Percentiles rank a stretch among this genome's conserved stretches.
Conservation (phyloP, 2,329 filamentous ascomycete genomes). For the Phoma sp. region DNA sequence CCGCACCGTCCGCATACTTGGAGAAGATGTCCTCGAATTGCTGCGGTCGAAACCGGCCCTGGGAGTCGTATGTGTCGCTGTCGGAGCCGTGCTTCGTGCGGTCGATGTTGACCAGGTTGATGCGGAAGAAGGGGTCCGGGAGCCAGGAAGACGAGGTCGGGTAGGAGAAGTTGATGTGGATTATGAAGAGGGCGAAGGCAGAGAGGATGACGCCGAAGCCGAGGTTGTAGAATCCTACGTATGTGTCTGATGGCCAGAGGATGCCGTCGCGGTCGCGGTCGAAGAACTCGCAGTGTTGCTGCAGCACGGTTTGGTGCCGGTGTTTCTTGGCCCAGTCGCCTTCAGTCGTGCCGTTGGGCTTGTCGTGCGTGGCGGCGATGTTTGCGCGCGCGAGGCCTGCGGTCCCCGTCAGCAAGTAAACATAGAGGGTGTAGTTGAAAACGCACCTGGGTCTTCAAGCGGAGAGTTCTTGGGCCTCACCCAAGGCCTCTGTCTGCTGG, state of each 20-base stretch:
- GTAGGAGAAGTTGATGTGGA: slow-evolving; percentile 59
- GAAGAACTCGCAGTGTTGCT: slow-evolving; percentile 62
- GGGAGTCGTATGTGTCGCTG: slow-evolving; percentile 52
- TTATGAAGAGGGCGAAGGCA: slow-evolving; percentile 54
- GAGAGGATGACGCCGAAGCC: slow-evolving; percentile 56
- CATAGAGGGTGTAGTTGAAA: background rate
- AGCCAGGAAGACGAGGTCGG: slow-evolving; percentile 52
- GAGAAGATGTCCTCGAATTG: slow-evolving; percentile 57
- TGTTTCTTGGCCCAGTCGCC: slow-evolving; percentile 48
- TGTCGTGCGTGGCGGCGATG: slow-evolving; percentile 48
- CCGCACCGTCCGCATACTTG: slow-evolving; percentile 52
- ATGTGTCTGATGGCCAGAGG: slow-evolving; percentile 62
- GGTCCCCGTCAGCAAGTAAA: background rate
- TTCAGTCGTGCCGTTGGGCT: slow-evolving; percentile 52
- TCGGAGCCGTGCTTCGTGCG: slow-evolving; percentile 54
- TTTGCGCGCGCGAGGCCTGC: slow-evolving; percentile 52
- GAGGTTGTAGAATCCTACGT: slow-evolving; percentile 53
- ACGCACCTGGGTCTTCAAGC: slow-evolving; percentile 15
- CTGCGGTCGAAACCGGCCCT: slow-evolving; percentile 55
- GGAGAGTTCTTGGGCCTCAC: slow-evolving; percentile 14
- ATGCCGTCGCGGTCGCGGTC: slow-evolving; percentile 60
- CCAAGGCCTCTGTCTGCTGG: slow-evolving; percentile 15
- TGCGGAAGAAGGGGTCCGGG: slow-evolving; percentile 54
- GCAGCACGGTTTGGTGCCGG: slow-evolving; percentile 54
- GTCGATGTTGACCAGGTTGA: slow-evolving; percentile 51